Evolutionary conservation across 352 stramenopile genomes (phyloP).

Genomic region (Nannochloropsis limnetica): DNA sequence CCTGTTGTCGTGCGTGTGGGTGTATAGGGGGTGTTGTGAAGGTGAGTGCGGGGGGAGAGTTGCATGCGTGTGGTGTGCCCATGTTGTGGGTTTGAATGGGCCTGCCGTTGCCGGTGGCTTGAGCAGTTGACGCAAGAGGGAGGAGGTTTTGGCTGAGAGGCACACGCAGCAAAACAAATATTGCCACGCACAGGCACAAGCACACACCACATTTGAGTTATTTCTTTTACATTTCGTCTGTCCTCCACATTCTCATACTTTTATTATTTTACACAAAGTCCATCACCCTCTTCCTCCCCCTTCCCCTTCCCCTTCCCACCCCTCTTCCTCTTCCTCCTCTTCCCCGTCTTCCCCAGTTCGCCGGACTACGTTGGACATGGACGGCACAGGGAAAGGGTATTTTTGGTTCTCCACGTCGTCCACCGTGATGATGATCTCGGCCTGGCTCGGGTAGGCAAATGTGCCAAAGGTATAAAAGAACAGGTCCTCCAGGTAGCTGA

Average conservation of each 20-base stretch:
- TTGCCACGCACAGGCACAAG: background rate
- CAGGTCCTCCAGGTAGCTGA: background rate
- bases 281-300: background rate
- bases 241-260: background rate
- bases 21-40: too few relatives aligned
- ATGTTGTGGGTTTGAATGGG: background rate
- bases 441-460: background rate
- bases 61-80: background rate
- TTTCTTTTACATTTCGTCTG: background rate
- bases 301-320: background rate
- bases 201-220: background rate
- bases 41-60: background rate
- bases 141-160: background rate
- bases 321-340: background rate
- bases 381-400: background rate
- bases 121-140: background rate
- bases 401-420: constrained; percentile 6
- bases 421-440: background rate
- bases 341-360: background rate
- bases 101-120: background rate
- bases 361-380: background rate
- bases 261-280: background rate
- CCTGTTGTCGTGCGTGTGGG: too few relatives aligned
- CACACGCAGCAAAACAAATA: background rate
- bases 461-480: constrained; percentile 11